Percentiles rank a stretch among this genome's conserved stretches.
Evolutionary conservation across 106 monocot genomes (phyloP).

Genomic region (Allium sativum): DNA sequence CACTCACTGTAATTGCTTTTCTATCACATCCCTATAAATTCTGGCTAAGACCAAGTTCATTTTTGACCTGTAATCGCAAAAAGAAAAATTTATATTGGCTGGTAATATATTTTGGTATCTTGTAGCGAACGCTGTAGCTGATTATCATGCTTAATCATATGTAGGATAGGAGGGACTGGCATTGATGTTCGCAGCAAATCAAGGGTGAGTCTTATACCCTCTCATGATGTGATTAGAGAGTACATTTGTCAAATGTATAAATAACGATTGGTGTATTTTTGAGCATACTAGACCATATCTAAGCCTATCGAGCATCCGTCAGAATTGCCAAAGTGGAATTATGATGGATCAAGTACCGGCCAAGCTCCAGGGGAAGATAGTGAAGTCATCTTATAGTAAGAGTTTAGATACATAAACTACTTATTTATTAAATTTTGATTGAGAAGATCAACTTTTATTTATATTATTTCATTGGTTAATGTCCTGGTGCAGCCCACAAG

Average conservation of each 20-base stretch:
- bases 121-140: neutral
- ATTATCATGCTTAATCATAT: neutral
- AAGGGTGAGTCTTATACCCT: conserved; percentile 23
- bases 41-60: no score
- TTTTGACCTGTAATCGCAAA: no score
- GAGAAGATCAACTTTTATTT: neutral
- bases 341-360: conserved; percentile 84
- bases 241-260: neutral
- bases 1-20: neutral
- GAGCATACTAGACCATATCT: conserved; percentile 47
- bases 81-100: no score
- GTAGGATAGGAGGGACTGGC: conserved; percentile 77
- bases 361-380: conserved; percentile 93
- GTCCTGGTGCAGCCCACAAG: conserved; percentile 57
- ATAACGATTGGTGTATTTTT: neutral
- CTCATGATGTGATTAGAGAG: neutral
- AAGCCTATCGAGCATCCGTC: conserved; percentile 74
- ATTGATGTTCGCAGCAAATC: conserved; percentile 80
- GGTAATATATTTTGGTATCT: no score
- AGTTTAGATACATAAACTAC: neutral
- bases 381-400: conserved; percentile 91
- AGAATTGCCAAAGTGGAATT: conserved; percentile 89
- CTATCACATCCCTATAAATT: no score
- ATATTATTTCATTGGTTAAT: neutral
- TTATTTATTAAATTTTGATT: neutral